These are phyloP conservation scores for Fusarium veterinarium DNA, from an alignment of 2,329 filamentous ascomycete species.

Conservation along the genomic window DNA sequence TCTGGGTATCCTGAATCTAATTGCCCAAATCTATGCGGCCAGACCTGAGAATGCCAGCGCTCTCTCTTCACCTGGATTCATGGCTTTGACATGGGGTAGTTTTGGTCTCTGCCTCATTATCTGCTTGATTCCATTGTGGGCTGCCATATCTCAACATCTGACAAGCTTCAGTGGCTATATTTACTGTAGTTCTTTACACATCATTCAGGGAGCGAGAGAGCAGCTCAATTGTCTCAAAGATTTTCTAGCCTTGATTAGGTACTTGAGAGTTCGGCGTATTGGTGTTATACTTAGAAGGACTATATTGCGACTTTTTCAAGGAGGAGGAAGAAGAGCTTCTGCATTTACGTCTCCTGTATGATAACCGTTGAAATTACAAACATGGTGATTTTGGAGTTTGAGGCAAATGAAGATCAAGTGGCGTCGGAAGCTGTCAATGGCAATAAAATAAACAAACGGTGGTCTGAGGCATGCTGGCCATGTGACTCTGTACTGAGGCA, in stretches of 20 bases:
- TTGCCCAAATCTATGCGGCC: background rate
- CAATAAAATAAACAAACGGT: background rate
- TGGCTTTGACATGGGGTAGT: background rate
- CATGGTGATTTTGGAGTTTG: background rate
- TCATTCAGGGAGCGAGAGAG: no score
- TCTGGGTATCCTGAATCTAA: background rate
- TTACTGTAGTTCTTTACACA: no score
- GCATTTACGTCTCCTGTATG: background rate
- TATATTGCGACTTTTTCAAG: background rate
- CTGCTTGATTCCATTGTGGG: background rate
- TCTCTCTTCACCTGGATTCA: background rate
- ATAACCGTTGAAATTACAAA: background rate
- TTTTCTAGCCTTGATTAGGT: background rate
- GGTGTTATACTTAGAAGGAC: background rate
- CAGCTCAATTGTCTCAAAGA: background rate
- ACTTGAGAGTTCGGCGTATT: background rate
- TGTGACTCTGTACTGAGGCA: background rate
- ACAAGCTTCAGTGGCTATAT: background rate
- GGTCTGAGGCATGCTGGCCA: background rate
- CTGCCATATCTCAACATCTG: background rate
- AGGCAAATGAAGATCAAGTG: background rate
- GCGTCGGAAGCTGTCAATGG: background rate
- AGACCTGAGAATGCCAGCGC: background rate
- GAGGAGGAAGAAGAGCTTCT: background rate
- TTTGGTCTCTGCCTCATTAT: background rate